These are phyloP conservation scores for Candida chauliodis DNA, from an alignment of 805 yeast species.

Conservation along the genomic window DNA sequence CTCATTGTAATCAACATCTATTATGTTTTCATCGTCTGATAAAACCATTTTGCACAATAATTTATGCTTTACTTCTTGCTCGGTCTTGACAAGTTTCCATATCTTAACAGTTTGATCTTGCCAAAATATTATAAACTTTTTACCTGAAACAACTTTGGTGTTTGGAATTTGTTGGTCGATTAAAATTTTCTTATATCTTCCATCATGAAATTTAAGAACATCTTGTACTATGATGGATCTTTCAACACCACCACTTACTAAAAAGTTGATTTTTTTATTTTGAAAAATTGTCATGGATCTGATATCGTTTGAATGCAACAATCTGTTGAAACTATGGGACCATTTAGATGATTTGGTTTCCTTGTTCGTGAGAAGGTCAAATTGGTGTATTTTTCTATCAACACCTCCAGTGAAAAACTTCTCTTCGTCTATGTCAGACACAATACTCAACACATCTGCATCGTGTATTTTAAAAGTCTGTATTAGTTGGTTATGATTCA, in stretches of 20 bases:
- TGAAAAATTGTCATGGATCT: slow-evolving; percentile 72
- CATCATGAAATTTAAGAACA: slow-evolving; percentile 62
- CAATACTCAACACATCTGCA: slow-evolving; percentile 81
- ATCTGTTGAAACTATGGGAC: slow-evolving; percentile 72
- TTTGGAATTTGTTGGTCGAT: slow-evolving; percentile 55
- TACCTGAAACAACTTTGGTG: slow-evolving; percentile 43
- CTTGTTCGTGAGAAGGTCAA: slow-evolving; percentile 42
- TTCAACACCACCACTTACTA: slow-evolving; percentile 85
- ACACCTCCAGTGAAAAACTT: slow-evolving; percentile 85
- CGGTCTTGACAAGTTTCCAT: slow-evolving; percentile 56
- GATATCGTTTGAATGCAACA: slow-evolving; percentile 83
- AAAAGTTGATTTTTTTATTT: slow-evolving; percentile 60
- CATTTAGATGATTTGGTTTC: slow-evolving; percentile 45
- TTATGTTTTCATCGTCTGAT: slow-evolving; percentile 76
- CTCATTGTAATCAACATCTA: slow-evolving; percentile 61
- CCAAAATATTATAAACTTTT: slow-evolving; percentile 68
- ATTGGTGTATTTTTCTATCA: slow-evolving; percentile 84
- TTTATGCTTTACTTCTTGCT: slow-evolving; percentile 35
- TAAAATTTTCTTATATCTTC: slow-evolving; percentile 68
- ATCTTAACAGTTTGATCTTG: slow-evolving; percentile 76
- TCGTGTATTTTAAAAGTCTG: slow-evolving; percentile 85
- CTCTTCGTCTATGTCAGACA: slow-evolving; percentile 57
- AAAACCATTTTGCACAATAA: slow-evolving; percentile 63
- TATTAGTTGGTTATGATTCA: slow-evolving; percentile 65
- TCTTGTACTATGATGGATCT: slow-evolving; percentile 65